phyloP scores from a whole-genome alignment of 768 basidiomycete genomes.

The Mycena capillaripes region DNA sequence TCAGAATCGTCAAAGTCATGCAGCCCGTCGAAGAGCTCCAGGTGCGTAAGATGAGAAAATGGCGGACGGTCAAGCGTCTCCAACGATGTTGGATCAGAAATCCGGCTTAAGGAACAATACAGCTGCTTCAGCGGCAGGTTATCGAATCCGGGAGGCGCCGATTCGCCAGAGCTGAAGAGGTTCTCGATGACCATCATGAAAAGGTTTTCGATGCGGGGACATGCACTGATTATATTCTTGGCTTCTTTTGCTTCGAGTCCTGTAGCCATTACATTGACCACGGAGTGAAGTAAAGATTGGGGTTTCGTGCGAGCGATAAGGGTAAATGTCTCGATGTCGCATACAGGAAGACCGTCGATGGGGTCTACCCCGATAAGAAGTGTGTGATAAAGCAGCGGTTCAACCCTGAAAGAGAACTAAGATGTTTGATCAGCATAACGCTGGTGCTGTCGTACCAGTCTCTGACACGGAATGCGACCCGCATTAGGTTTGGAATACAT shows the following conservation, averaged over 20 bases:
- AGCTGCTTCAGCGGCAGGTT: neutral
- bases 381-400: neutral
- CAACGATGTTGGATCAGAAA: neutral
- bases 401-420: neutral
- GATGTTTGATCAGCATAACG: neutral
- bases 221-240: neutral
- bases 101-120: neutral
- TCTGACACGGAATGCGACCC: neutral
- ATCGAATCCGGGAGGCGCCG: neutral
- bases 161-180: neutral
- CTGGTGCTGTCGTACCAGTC: neutral
- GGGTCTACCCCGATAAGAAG: neutral
- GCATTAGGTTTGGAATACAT: neutral
- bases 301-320: neutral
- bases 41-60: neutral
- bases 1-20: neutral
- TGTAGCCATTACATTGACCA: neutral
- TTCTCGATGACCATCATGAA: neutral
- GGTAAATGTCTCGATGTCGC: neutral
- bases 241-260: neutral
- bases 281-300: neutral
- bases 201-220: neutral
- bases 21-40: neutral
- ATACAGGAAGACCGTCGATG: neutral
- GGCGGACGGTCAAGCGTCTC: neutral